A percentile compares a stretch with the other conserved stretches of the same genome.
phyloP scores from a whole-genome alignment of 2,329 filamentous ascomycete genomes.

The Aspergillus costaricaensis region DNA sequence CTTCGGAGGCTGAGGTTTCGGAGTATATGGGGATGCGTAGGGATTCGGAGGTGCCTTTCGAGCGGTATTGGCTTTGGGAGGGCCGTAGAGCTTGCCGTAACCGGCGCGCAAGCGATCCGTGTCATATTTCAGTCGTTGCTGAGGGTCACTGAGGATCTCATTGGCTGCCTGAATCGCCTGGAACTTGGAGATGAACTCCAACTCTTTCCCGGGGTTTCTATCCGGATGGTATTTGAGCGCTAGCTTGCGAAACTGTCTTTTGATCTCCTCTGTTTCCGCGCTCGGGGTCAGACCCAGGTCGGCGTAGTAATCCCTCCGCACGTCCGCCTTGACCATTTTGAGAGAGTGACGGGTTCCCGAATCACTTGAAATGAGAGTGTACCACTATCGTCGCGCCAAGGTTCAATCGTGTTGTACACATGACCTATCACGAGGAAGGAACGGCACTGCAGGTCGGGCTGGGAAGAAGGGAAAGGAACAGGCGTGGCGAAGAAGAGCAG shows the following conservation, averaged over 20 bases:
- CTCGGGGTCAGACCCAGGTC: conserved; percentile 72
- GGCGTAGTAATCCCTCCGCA: conserved; percentile 77
- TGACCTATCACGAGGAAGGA: conserved; percentile 19
- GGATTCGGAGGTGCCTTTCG: conserved; percentile 31
- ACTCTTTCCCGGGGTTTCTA: conserved; percentile 79
- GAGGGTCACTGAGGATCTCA: conserved; percentile 68
- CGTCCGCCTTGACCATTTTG: conserved; percentile 69
- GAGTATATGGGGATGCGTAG: conserved; percentile 26
- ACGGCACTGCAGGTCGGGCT: not conserved
- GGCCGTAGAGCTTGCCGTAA: conserved; percentile 38
- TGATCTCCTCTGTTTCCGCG: conserved; percentile 73
- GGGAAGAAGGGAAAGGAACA: not conserved
- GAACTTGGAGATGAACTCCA: conserved; percentile 78
- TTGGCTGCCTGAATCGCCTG: conserved; percentile 84
- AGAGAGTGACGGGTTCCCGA: conserved; percentile 10
- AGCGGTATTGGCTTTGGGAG: conserved; percentile 30
- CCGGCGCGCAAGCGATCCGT: conserved; percentile 58
- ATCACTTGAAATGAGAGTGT: conserved; percentile 12
- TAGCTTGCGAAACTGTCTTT: conserved; percentile 85
- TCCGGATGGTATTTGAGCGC: conserved; percentile 87
- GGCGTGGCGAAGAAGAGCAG: not conserved
- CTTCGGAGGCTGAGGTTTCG: conserved; percentile 28
- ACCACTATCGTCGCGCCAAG: conserved; percentile 16
- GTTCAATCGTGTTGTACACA: conserved; percentile 21
- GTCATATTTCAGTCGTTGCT: conserved; percentile 63